phyloP scores from a whole-genome alignment of 306 rosid genomes.

The Dryas octopetala region DNA sequence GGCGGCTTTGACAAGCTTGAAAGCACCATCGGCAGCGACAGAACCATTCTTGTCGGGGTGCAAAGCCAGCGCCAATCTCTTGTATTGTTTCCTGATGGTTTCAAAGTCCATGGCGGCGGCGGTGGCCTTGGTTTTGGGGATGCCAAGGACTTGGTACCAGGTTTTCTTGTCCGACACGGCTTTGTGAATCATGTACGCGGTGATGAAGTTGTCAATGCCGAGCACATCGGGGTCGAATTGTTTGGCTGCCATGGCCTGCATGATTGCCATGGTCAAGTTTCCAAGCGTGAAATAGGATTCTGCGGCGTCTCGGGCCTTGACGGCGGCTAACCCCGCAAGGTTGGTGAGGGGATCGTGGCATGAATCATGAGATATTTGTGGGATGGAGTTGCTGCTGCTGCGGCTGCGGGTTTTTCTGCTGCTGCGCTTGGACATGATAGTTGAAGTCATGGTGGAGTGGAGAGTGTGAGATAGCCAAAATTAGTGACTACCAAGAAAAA shows the following conservation, averaged over 20 bases:
- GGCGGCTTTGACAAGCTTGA: not conserved
- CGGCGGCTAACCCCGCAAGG: not conserved
- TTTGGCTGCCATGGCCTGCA: slow-evolving; percentile 7
- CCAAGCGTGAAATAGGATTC: not conserved
- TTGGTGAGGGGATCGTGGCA: not conserved
- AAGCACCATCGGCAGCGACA: not conserved
- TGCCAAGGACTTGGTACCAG: not conserved
- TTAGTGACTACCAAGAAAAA: not conserved
- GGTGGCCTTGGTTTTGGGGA: not conserved
- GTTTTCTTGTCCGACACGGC: not conserved
- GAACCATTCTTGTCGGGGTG: slow-evolving; percentile 8
- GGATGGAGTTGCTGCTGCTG: too few species aligned
- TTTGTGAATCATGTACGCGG: not conserved
- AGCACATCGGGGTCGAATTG: not conserved
- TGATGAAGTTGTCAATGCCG: not conserved
- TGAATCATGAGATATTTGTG: too few species aligned
- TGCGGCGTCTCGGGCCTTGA: not conserved
- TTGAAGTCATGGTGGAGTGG: not conserved
- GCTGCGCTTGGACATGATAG: too few species aligned
- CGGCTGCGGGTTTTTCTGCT: too few species aligned
- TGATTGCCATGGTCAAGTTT: not conserved
- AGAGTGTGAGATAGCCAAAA: not conserved
- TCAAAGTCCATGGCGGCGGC: not conserved
- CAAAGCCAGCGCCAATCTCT: not conserved
- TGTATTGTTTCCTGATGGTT: slow-evolving; percentile 6